These are phyloP conservation scores for Debaryomyces subglobosus DNA, from an alignment of 1,139 yeast genomes.

Conservation along the genomic window DNA sequence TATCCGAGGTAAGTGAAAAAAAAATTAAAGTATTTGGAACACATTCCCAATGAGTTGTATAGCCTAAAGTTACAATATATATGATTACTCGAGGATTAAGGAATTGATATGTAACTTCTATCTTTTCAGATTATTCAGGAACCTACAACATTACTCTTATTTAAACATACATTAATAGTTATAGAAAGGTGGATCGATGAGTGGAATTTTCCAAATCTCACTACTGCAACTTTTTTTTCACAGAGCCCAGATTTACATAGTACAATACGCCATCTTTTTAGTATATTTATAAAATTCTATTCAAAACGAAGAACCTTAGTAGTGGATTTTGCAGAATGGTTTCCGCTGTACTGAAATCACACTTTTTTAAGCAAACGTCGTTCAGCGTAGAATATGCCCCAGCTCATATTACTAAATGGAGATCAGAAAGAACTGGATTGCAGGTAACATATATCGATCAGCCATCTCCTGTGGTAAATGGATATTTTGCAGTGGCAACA, in stretches of 20 bases:
- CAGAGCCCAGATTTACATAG: not conserved
- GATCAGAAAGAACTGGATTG: slow-evolving; percentile 75
- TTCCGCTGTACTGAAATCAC: slow-evolving; percentile 13
- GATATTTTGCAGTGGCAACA: slow-evolving; percentile 93
- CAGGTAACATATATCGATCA: slow-evolving; percentile 77
- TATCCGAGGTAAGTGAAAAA: not conserved
- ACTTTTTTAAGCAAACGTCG: slow-evolving; percentile 48
- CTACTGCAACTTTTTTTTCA: slow-evolving; percentile 3
- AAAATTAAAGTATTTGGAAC: not conserved
- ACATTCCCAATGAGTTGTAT: no score
- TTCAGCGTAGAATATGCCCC: slow-evolving; percentile 69
- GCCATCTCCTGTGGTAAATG: slow-evolving; percentile 88
- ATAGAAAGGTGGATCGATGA: not conserved
- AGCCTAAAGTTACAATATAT: no score
- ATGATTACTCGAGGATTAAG: not conserved
- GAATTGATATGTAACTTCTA: not conserved
- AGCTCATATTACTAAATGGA: slow-evolving; percentile 68
- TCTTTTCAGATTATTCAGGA: not conserved
- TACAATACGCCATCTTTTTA: not conserved
- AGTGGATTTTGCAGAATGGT: slow-evolving; percentile 9
- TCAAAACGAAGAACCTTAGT: not conserved
- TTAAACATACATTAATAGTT: not conserved
- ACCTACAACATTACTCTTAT: not conserved
- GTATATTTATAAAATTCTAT: slow-evolving; percentile 1
- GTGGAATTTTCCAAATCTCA: slow-evolving; percentile 2